Conservation (phyloP, 345 rosid genomes). For the Bruguiera gymnorhiza region DNA sequence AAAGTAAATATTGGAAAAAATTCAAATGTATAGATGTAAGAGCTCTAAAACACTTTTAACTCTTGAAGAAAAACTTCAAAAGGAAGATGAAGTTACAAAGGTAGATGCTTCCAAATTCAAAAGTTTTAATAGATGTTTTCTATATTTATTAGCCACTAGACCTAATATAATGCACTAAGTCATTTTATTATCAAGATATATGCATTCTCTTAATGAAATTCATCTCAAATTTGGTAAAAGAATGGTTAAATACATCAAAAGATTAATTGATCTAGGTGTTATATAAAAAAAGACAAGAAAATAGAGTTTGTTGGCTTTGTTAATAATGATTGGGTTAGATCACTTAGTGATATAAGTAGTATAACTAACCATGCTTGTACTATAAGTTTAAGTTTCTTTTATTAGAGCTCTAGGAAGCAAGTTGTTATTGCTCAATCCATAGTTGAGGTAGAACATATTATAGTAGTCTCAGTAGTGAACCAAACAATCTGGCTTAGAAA, state of each 20-base stretch:
- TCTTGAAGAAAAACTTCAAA: background rate
- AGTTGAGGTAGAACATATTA: too few species aligned
- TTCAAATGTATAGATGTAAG: background rate
- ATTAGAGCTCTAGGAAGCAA: background rate
- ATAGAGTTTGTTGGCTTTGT: background rate
- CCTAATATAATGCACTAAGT: background rate
- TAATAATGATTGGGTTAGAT: background rate
- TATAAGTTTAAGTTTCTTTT: background rate
- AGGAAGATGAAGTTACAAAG: background rate
- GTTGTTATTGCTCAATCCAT: background rate
- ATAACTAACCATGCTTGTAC: background rate
- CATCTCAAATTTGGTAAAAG: background rate
- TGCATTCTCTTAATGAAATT: background rate
- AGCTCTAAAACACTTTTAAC: fast-evolving
- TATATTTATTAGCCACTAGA: background rate
- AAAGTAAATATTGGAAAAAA: background rate
- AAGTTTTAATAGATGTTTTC: background rate
- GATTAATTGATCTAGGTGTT: background rate
- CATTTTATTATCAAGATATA: background rate
- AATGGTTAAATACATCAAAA: background rate
- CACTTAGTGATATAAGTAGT: background rate
- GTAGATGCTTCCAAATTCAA: background rate
- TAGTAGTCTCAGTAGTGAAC: too few species aligned
- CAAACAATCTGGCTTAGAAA: too few species aligned
- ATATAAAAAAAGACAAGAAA: background rate